Evolutionary conservation across 108 stramenopile genomes (phyloP), one percentile per base, ranked within the genome.

Genomic region (Pseudonitzschia multiseries): DNA sequence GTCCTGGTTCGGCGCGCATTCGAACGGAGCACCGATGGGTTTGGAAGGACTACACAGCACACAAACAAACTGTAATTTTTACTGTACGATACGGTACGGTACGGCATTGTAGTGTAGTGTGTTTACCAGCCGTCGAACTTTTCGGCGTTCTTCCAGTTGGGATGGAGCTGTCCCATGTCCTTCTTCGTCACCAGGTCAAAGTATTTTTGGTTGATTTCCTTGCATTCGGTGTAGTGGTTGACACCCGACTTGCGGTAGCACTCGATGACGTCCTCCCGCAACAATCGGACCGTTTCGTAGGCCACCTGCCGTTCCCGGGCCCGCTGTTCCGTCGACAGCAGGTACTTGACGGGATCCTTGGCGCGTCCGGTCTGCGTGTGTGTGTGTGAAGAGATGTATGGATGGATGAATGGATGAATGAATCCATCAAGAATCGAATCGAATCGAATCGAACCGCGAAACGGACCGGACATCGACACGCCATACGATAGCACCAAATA

Each of bases 291-390:
- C 12, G 91, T 95, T 64, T 95, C 94, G 67, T 83, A 80, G 2
- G 94, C 94, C 29, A 95, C 89, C 67, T 93, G 91, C 43, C 91
- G 91, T 72, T 95, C 94, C 48, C 94, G 86, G 29, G 91, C 94
- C 18, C 94, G 89, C 80, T 95, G 94, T 76, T 95, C 94, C 50
- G 83, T 81, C 64, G 92, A 80, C 77, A 86, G 87, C 32, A 90
- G 79, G 69, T 83, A 93, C 69, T 83, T 88, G 28, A 95, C 92
- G 20, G 94, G 94, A 72, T 95, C 88, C 57, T 81, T 80, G 60
- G 89, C 89, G 21, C 94, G 80, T 43, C 91, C 91, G 54, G 24
- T 56, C 54, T 56, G 61, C 36, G n/a, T n/a, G n/a, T n/a, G n/a
- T n/a, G n/a, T n/a, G n/a, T n/a, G n/a, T n/a, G n/a, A n/a, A n/a